Base-by-base conservation (phyloP, 1,284 basidiomycete genomes). In the Mycena sp. region DNA sequence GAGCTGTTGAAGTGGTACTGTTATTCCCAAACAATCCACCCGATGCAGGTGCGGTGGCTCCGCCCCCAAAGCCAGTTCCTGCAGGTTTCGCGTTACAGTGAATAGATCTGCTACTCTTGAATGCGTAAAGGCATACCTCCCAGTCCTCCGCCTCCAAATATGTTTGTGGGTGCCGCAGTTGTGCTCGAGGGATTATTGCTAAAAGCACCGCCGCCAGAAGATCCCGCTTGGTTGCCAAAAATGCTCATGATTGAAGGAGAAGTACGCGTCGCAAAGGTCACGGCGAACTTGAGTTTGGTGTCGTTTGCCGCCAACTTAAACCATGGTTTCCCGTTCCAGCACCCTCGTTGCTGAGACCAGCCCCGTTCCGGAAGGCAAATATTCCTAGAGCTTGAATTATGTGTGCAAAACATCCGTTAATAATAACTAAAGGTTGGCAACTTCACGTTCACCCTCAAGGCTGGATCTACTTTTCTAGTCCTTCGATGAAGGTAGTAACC, bases 401-500 rank as follows among this genome's bases (percentile, higher is more conserved):
- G 17, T 3, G 4, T 3, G 11, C 41, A 14, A 2, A 32, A 1
- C 29, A 35, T 49, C 37, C 49, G 37, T 26, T 4, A 12, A 17
- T 14, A 9, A 16, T n/a, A n/a, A n/a, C n/a, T 10, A 9, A 29
- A 58, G 56, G 37, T 19, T 79, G 76, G 77, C 60, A 62, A 1
- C 63, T 71, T 38, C 71, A 77, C 35, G 70, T 72, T 21, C 72
- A 75, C 50, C 74, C 76, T 12, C 71, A 82, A 75, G 83, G 85
- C 25, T 85, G 80, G 77, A 69, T 85, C 19, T 86, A 87, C 67
- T 86, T 84, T 71, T 72, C 73, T 58, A 80, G 83, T 64, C 64
- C 74, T 10, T 56, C 62, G 10, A 67, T 76, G 12, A 77, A 77
- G 48, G 70, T 82, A 10, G 75, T 83, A 23, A 80, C 81, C 21